Conservation (phyloP, 2,329 filamentous ascomycete genomes). For the Lasiodiplodia hormozganensis region DNA sequence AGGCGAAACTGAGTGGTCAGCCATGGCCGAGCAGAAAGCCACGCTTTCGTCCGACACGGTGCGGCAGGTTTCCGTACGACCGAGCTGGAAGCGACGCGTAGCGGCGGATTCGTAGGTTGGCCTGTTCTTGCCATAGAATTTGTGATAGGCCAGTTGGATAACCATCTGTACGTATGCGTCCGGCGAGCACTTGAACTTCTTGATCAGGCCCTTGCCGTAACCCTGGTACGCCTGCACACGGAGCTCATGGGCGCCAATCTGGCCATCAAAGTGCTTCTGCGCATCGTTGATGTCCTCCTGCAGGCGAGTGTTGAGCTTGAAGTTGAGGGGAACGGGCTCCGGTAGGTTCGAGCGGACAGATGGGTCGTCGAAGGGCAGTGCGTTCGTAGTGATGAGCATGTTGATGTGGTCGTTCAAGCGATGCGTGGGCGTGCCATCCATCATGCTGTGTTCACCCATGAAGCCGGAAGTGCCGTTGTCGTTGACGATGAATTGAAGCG, state of each 20-base stretch:
- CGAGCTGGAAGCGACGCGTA: slow-evolving; percentile 93
- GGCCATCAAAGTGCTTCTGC: slow-evolving; percentile 75
- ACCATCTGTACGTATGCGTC: slow-evolving; percentile 99
- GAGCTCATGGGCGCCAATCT: slow-evolving; percentile 89
- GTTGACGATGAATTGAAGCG: slow-evolving; percentile 95
- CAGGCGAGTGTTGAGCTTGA: slow-evolving; percentile 77
- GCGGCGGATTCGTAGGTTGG: slow-evolving; percentile 98
- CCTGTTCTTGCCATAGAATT: slow-evolving; percentile 98
- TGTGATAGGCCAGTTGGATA: slow-evolving; percentile 97
- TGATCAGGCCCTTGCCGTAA: slow-evolving; percentile 98
- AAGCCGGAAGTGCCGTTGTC: slow-evolving; percentile 98
- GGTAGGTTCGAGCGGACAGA: slow-evolving; percentile 81
- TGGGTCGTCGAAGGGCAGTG: slow-evolving; percentile 85
- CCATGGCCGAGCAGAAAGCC: slow-evolving; percentile 88
- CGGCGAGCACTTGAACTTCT: slow-evolving; percentile 98
- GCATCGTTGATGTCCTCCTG: slow-evolving; percentile 81
- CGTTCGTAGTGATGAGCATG: slow-evolving; percentile 90
- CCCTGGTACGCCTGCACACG: slow-evolving; percentile 94
- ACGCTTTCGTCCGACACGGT: slow-evolving; percentile 89
- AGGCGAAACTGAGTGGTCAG: slow-evolving; percentile 68
- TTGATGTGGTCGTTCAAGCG: slow-evolving; percentile 95
- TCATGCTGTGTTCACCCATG: slow-evolving; percentile 99
- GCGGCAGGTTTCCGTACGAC: slow-evolving; percentile 95
- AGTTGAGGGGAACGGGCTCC: slow-evolving; percentile 78
- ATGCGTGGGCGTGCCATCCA: slow-evolving; percentile 98